Evolutionary conservation across 2,329 filamentous ascomycete species (phyloP), one percentile per base, ranked within the genome.

Genomic region (Fusarium goolgardi): DNA sequence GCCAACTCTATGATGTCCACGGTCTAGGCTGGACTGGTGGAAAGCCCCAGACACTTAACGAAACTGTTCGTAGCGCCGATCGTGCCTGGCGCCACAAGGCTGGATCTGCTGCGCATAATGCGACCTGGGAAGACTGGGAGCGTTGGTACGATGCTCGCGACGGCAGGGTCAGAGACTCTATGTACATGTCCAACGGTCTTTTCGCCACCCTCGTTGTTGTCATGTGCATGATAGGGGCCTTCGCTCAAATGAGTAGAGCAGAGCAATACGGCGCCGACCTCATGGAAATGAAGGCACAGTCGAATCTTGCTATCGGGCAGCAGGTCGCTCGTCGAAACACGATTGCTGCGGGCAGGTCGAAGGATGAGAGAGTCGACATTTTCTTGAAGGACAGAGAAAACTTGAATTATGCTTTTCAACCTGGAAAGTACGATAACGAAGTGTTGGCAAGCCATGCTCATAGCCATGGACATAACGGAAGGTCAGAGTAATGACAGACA

Each of bases 121-220:
- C 93, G 1, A 98, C 96, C 0, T 99, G 96, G 96, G 96, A 99
- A 77, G 96, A 99, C 77, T 97, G 94, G 94, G 93, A 97, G 81
- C 85, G 85, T 44, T 97, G 91, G 90, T 86, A 92, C 71, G 83
- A 88, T 34, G 78, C 83, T 77, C 76, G 82, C 75, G 78, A 83
- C 49, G 81, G 83, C 71, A 75, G 73, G 74, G 77, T 77, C 67
- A 81, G 79, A 67, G 80, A 84, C 66, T 85, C 86, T 0, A 71
- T 89, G 53, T 91, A 89, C 78, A 89, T 95, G 80, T 92, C 91
- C 60, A 97, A 97, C 75, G 88, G 89, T 41, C 85, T 89, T 15
- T 98, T 98, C 75, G 86, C 87, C 8, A 69, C 75, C 15, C 78
- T 97, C n/a, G 81, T 98, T 5, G 81, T 93, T 31, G 79, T 90